Percentiles rank a stretch among this genome's conserved stretches.
Conservation (phyloP, 441 rosid species). For the Arabidopsis hybrid region DNA sequence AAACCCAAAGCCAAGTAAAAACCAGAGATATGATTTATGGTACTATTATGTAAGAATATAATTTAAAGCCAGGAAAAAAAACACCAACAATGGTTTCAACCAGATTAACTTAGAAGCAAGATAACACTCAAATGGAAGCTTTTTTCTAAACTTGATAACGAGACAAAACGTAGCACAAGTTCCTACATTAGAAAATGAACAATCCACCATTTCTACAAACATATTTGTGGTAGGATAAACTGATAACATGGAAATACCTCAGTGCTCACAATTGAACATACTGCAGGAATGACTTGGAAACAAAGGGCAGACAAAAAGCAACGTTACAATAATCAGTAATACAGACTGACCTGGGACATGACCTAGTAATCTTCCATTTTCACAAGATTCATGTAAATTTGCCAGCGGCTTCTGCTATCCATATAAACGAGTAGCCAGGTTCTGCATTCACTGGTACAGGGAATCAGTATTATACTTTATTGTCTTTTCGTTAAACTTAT, state of each 20-base stretch:
- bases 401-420: constrained; percentile 11
- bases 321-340: constrained; percentile 4
- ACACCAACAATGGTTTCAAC: neutral
- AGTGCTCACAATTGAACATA: constrained; percentile 16
- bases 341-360: constrained; percentile 37
- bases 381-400: constrained; percentile 4
- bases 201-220: neutral
- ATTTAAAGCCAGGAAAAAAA: neutral
- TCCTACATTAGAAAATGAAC: neutral
- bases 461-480: neutral
- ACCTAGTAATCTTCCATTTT: neutral
- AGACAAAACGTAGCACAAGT: no score
- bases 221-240: neutral
- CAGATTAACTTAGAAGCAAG: neutral
- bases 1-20: no score
- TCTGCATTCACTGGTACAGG: constrained; percentile 28
- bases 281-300: constrained; percentile 1
- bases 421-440: constrained; percentile 22
- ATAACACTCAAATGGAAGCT: neutral
- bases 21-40: no score
- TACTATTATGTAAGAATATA: no score
- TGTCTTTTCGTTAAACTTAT: neutral
- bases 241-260: constrained; percentile 3
- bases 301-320: constrained; percentile 11
- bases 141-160: neutral